These are phyloP conservation scores for Ogataea neopini DNA, from an alignment of 805 yeast species.

Conservation along the genomic window DNA sequence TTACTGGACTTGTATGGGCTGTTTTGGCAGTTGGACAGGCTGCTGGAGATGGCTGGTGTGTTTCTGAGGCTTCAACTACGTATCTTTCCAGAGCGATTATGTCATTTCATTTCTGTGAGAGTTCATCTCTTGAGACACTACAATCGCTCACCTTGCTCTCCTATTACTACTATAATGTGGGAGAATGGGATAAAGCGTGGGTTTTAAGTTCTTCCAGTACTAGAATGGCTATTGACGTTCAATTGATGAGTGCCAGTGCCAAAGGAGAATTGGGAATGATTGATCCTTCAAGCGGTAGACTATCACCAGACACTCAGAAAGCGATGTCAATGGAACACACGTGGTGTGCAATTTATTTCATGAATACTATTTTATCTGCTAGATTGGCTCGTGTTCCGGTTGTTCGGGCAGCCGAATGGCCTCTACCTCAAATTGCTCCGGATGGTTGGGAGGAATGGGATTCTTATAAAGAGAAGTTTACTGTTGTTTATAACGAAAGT, in stretches of 20 bases:
- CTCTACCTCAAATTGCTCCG: slow-evolving; percentile 3
- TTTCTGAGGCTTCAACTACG: slow-evolving; percentile 3
- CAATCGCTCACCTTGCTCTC: slow-evolving; percentile 6
- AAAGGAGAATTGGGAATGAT: neutral
- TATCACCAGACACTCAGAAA: neutral
- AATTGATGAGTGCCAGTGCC: neutral
- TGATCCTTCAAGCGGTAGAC: neutral
- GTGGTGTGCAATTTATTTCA: slow-evolving; percentile 7
- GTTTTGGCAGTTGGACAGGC: slow-evolving; percentile 9
- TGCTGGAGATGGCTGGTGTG: slow-evolving; percentile 7
- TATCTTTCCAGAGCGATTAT: slow-evolving; percentile 4
- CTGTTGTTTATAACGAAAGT: slow-evolving; percentile 2
- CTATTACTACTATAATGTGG: slow-evolving; percentile 5
- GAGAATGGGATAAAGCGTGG: slow-evolving; percentile 10
- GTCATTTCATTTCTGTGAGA: slow-evolving; percentile 6
- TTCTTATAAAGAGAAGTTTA: slow-evolving; percentile 7
- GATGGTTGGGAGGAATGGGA: slow-evolving; percentile 11
- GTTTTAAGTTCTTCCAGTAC: slow-evolving; percentile 7
- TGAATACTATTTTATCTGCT: slow-evolving; percentile 4
- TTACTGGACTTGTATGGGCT: slow-evolving; percentile 7
- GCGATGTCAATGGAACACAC: slow-evolving; percentile 5
- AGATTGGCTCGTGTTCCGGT: slow-evolving; percentile 5
- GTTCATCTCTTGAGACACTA: slow-evolving; percentile 7
- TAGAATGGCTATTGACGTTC: slow-evolving; percentile 6
- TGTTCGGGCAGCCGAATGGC: slow-evolving; percentile 6